phyloP scores from a whole-genome alignment of 208 protist genomes.

The Crithidia brevicula region DNA sequence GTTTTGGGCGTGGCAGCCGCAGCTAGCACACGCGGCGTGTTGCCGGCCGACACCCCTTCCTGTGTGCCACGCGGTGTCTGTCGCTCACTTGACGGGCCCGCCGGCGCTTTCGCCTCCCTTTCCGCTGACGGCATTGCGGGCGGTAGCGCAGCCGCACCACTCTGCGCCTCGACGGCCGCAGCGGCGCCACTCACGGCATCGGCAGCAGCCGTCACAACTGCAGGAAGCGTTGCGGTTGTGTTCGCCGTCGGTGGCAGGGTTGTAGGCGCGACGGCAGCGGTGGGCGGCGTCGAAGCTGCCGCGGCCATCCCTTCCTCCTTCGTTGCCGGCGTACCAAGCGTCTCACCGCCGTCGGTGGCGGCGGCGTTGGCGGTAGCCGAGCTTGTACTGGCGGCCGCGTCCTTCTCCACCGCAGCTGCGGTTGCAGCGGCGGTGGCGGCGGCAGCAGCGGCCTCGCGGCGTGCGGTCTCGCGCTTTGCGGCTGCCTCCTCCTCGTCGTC shows the following conservation, averaged over 20 bases:
- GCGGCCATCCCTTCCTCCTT: constrained; percentile 4
- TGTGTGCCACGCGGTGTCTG: constrained; percentile 4
- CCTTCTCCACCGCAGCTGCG: not conserved
- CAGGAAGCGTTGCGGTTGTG: too few species aligned
- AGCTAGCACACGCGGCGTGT: not conserved
- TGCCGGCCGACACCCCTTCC: not conserved
- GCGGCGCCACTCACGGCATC: not conserved
- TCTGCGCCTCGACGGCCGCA: not conserved
- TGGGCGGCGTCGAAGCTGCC: not conserved
- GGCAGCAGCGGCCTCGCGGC: constrained; percentile 25
- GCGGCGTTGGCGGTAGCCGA: constrained; percentile 3
- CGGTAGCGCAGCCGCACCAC: constrained; percentile 1
- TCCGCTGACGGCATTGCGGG: not conserved
- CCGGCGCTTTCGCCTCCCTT: not conserved
- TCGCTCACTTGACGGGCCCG: not conserved
- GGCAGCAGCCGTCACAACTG: constrained; percentile 3
- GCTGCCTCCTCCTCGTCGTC: constrained; percentile 47
- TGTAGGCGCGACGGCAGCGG: not conserved
- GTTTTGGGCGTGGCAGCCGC: constrained; percentile 4
- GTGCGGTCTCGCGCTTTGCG: constrained; percentile 23
- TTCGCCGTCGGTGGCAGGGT: not conserved
- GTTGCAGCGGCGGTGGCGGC: constrained; percentile 7
- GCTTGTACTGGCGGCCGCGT: not conserved
- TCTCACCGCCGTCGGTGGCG: constrained; percentile 3
- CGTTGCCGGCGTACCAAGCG: not conserved